Evolutionary conservation across 2,329 filamentous ascomycete genomes (phyloP), one percentile per base, ranked within the genome.

Genomic region (Cercospora citrullina): DNA sequence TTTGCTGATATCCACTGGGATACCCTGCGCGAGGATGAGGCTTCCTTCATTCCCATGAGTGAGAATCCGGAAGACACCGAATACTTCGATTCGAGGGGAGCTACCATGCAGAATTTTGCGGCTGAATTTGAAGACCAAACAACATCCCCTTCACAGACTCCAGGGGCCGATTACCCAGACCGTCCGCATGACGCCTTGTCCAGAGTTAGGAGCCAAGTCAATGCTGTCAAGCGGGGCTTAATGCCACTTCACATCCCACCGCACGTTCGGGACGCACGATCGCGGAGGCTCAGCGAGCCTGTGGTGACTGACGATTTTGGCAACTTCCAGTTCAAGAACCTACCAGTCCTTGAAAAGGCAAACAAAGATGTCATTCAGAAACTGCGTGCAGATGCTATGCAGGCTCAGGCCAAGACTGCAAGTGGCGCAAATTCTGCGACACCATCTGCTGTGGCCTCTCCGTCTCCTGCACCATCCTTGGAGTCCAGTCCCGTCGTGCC

Each of bases 291-390:
- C 45, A 98, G 94, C 78, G 95, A 99, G 79, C 95, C 95, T 1
- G 89, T 94, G 16, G 87, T 89, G 33, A 86, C 90, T 0, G 95
- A 99, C 78, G 96, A 99, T 77, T 99, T 99, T 83, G 95, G 95
- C 33, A 93, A 89, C 70, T 99, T 99, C 80, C 89, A 93, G 45
- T 99, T 97, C 85, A 99, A 99, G 82, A 99, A 99, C 75, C 82
- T 99, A 60, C 94, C 94, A 0, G 94, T 98, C 21, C 85, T 99
- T 18, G 95, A 98, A 75, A 98, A 97, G 79, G 95, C 95, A 64
- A 99, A 99, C 81, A 99, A 99, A 78, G 95, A 99, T 75, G 93
- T 98, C 31, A 97, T 99, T 33, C 94, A 98, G 75, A 98, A 98
- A 79, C 84, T 99, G 66, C 90, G 94, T 10, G 93, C 94, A 23